Base-by-base conservation (phyloP, 345 rosid species). In the Eucalyptus tenuipes region DNA sequence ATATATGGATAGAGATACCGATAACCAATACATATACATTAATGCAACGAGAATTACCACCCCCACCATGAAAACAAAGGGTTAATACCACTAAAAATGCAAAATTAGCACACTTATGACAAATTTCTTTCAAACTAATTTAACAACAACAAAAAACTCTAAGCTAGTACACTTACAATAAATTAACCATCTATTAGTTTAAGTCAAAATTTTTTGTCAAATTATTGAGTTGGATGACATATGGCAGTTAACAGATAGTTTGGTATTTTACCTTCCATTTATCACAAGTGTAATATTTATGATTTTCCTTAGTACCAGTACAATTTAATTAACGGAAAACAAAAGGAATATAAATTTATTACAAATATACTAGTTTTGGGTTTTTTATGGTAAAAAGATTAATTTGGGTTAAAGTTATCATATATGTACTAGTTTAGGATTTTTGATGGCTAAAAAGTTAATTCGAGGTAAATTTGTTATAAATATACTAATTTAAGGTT, bases 211-310 rank as follows among this genome's bases (percentile, higher is more conserved):
- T 22, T 55, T 4, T 24, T 20, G 1, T 55, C 0, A 55, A 24
- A 55, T 55, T 24, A 0, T 55, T 55, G 1, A 55, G 3, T 55
- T 55, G 0, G 2, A 55, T 55, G 0, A 0, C 0, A 55, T 24
- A 0, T 55, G 29, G 0, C 0, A 4, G 0, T 55, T 10, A 24
- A 0, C 0, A n/a, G 0, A 4, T 55, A 55, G 2, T 24, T 55
- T 2, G 0, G 61, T 9, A 10, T 24, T 55, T 55, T 55, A 55
- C 61, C 0, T 4, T 55, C 1, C 0, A 22, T 8, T 55, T 24
- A 24, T 55, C 6, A 24, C 0, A 55, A 2, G 3, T 24, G 13
- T 22, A 9, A 1, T 22, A 24, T 9, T 55, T 55, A 10, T 55
- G 6, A 55, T 24, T 55, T 55, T 55, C 0, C 0, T 0, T 55